Base-by-base conservation (phyloP, 352 stramenopile species). In the Elongisporangium undulatum region DNA sequence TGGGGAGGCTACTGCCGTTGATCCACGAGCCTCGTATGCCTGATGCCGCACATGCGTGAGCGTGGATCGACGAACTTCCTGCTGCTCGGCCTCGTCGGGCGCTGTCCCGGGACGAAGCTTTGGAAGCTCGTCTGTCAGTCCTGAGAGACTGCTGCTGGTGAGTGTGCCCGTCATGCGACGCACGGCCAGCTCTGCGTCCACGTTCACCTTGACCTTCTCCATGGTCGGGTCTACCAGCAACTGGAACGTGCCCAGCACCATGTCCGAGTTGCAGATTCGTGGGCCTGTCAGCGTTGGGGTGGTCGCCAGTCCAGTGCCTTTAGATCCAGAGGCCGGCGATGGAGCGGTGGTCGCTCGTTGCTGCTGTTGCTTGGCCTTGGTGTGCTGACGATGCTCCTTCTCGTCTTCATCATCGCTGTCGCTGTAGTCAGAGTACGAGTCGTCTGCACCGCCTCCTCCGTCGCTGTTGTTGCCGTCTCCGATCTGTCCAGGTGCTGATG, bases 171-270 rank as follows among this genome's bases (percentile, higher is more conserved):
- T 71, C 16, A 62, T 58, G 13, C 69, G 59, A 4, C 74, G 63
- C 21, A 68, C 53, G 20, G 72, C 76, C 10, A 90, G 68, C 54
- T 89, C 81, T 4, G 64, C 68, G 2, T 89, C 81, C 26, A 90
- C 63, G 34, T 87, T 83, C 10, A 90, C 59, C 34, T 71, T 71
- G 21, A 87, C 71, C 26, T 90, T 90, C 38, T 87, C 79, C 48
- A 75, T 68, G 23, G 63, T 67, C 2, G 69, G 59, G 59, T 88
- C 82, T 21, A 67, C 63, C n/a, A 91, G 61, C 15, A 85, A 57
- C 59, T 81, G 65, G 19, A 88, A 69, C 34, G 55, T 62, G 1
- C 82, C 82, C 16, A 91, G 55, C 45, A 89, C 76, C 20, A 72
- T 57, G 53, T 91, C 82, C 8, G 66, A 69, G 57, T 78, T 88